Percentiles rank a stretch among this genome's conserved stretches.
These are phyloP conservation scores for Helianthus tuberosus DNA, from an alignment of 129 eudicot genomes.

Conservation along the genomic window DNA sequence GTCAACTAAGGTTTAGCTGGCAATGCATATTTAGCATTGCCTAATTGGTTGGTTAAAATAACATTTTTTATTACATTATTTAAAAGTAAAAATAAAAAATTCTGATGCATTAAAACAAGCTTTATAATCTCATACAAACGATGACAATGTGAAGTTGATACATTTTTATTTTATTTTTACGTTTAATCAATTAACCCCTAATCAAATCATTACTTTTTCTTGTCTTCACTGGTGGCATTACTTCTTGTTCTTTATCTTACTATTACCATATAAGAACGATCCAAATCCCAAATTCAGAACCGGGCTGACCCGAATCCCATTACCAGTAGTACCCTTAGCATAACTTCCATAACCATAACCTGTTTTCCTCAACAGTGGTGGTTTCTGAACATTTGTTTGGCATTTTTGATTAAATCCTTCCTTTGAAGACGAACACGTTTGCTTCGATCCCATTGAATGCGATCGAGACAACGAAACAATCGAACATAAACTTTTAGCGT, in stretches of 20 bases:
- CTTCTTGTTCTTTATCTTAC: slow-evolving; percentile 60
- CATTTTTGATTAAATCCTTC: slow-evolving; percentile 39
- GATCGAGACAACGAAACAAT: slow-evolving; percentile 68
- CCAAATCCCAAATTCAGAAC: slow-evolving; percentile 78
- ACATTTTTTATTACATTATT: no score
- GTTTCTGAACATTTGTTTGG: slow-evolving; percentile 17
- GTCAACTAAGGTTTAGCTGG: no score
- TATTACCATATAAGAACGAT: slow-evolving; percentile 55
- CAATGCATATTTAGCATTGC: no score
- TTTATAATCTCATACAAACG: no score
- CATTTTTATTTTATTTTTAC: no score
- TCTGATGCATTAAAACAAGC: no score
- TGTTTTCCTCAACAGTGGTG: slow-evolving; percentile 66
- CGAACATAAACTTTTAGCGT: slow-evolving; percentile 65
- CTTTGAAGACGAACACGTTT: slow-evolving; percentile 43
- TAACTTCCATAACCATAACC: slow-evolving; percentile 23
- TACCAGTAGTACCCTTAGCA: neutral
- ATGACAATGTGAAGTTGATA: neutral
- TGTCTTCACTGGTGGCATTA: neutral
- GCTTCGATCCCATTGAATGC: slow-evolving; percentile 73
- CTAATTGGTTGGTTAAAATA: no score
- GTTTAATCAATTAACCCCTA: no score
- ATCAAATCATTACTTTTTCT: neutral
- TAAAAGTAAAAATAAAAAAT: no score
- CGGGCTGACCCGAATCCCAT: slow-evolving; percentile 57